These are phyloP conservation scores for Silene noctiflora DNA, from an alignment of 179 eudicot species.

Conservation along the genomic window DNA sequence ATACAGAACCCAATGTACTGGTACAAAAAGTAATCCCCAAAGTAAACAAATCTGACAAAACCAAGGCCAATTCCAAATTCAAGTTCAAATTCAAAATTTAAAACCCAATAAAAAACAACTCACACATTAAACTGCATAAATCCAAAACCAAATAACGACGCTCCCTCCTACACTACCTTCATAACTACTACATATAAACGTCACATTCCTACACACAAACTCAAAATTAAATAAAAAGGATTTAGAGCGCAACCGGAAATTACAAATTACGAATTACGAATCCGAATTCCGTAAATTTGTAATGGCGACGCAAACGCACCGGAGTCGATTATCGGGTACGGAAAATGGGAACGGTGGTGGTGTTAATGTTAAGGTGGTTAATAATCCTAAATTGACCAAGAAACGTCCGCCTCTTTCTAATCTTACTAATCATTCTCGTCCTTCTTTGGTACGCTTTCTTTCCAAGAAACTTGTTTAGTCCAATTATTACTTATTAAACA, in stretches of 20 bases:
- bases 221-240: too few species aligned
- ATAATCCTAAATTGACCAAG: slow-evolving; percentile 14
- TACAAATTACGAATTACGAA: too few species aligned
- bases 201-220: too few species aligned
- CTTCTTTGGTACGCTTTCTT: slow-evolving; percentile 16
- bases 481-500: too few species aligned
- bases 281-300: too few species aligned
- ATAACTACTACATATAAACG: too few species aligned
- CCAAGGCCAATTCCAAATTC: slow-evolving; percentile 25
- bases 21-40: not conserved
- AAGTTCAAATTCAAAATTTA: slow-evolving; percentile 41
- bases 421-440: slow-evolving; percentile 29
- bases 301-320: not conserved
- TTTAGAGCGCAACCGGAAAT: too few species aligned
- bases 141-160: not conserved
- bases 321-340: not conserved
- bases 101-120: slow-evolving; percentile 13
- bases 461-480: not conserved
- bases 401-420: slow-evolving; percentile 33
- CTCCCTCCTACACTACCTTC: not conserved
- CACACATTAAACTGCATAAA: not conserved
- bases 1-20: not conserved
- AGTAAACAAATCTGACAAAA: slow-evolving; percentile 12
- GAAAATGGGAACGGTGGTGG: too few species aligned
- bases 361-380: too few species aligned